Base-by-base conservation (phyloP, 2,329 filamentous ascomycete species). In the Ploettnerulaceae sp. region DNA sequence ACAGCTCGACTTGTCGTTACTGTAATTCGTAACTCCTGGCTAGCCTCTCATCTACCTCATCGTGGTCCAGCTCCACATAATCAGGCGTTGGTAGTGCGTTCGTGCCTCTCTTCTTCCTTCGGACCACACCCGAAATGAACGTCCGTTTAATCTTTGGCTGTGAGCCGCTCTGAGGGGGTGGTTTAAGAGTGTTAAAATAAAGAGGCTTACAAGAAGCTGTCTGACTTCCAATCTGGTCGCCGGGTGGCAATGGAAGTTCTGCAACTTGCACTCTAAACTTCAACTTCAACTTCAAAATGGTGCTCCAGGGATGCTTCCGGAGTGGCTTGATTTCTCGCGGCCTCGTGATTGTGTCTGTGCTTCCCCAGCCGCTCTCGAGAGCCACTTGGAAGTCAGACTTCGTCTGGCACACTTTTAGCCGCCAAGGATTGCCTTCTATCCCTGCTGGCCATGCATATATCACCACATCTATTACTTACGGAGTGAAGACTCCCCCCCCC, bases 241-340 rank as follows among this genome's bases (percentile, higher is more conserved):
- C 14, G 31, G 42, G 42, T 38, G 33, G 18, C 29, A 20, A 29
- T 37, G 46, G 37, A 49, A 39, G 24, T 36, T 49, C 46, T 51
- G 47, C 48, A 55, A 28, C 44, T 47, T 50, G 36, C 38, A 38
- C 31, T 24, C 44, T 26, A 32, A 48, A 18, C 18, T 51, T 47
- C 50, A 49, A 50, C 49, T 33, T 43, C 28, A 36, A 31, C 14
- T 14, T 5, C 4, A 4, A 9, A 11, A 31, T 9, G 28, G 15
- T 15, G 18, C n/a, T n/a, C n/a, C 39, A 43, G 45, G 49, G 48
- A 49, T 49, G n/a, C 8, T 20, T 44, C 49, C 54, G 49, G 48
- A 49, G 49, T 52, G 55, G 55, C 56, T 55, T 55, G 51, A 47
- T 45, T 45, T 48, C 49, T 57, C 37, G 45, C 52, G 57, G 49